A percentile compares a stretch with the other conserved stretches of the same genome.
Evolutionary conservation across 2,329 filamentous ascomycete species (phyloP).

Genomic region (Boeremia lycopersici): DNA sequence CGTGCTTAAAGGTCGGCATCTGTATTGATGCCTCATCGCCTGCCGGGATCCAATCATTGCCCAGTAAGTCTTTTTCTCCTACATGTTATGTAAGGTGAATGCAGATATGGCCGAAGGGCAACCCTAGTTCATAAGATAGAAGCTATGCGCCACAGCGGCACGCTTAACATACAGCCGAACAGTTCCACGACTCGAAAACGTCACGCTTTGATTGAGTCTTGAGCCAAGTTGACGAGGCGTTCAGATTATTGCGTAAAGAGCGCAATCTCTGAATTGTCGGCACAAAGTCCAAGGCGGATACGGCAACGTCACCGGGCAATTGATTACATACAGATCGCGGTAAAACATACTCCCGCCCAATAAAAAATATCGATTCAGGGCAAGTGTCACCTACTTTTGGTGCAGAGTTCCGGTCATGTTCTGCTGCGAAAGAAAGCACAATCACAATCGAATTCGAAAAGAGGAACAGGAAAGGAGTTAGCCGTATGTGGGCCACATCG

Average conservation of each 20-base stretch:
- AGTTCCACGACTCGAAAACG: constrained; percentile 9
- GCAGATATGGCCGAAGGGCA: constrained; percentile 2
- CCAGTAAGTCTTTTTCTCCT: constrained; percentile 1
- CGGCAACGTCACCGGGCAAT: neutral
- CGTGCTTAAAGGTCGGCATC: neutral
- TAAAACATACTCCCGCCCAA: constrained; percentile 6
- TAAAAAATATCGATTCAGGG: constrained; percentile 10
- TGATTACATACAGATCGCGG: constrained; percentile 23
- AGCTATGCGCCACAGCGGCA: constrained; percentile 7
- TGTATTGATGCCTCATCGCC: constrained; percentile 8
- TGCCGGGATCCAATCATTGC: constrained; percentile 3
- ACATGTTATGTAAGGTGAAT: constrained; percentile 7
- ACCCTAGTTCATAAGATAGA: constrained; percentile 7
- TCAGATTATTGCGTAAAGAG: neutral
- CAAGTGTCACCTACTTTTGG: no score
- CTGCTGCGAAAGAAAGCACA: constrained; percentile 22
- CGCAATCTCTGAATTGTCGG: constrained; percentile 1
- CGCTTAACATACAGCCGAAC: constrained; percentile 1
- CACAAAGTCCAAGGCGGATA: constrained; percentile 1
- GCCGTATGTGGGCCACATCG: constrained; percentile 24
- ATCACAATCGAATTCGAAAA: constrained; percentile 8
- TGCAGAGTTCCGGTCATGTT: neutral
- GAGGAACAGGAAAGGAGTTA: constrained; percentile 28
- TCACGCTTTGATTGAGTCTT: constrained; percentile 14
- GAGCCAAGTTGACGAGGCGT: constrained; percentile 4